Evolutionary conservation across 768 basidiomycete species (phyloP).

Genomic region (Trametes sanguinea): DNA sequence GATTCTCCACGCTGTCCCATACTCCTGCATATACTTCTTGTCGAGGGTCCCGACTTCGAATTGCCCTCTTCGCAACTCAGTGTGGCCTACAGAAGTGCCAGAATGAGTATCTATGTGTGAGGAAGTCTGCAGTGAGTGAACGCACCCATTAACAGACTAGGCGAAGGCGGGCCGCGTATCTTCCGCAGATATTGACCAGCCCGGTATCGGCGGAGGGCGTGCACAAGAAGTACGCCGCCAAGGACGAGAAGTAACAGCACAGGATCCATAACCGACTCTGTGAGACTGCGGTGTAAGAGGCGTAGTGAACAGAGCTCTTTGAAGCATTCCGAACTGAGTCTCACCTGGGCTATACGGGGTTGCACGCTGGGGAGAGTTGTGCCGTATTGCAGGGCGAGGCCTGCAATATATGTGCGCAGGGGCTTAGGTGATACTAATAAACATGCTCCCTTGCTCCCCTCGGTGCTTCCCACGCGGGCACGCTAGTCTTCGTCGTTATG

Average conservation of each 20-base stretch:
- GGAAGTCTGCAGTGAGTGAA: background rate
- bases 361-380: too few relatives aligned
- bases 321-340: too few relatives aligned
- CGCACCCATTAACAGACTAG: slow-evolving; percentile 23
- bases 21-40: slow-evolving; percentile 22
- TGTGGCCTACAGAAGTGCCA: background rate
- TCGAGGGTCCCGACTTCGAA: slow-evolving; percentile 27
- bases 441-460: too few relatives aligned
- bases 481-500: too few relatives aligned
- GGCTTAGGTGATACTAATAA: too few relatives aligned
- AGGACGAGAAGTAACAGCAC: slow-evolving; percentile 1
- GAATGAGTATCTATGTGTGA: too few relatives aligned
- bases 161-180: slow-evolving; percentile 24
- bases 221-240: slow-evolving; percentile 7
- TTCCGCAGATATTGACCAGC: slow-evolving; percentile 19
- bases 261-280: background rate
- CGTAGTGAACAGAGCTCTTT: too few relatives aligned
- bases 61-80: background rate
- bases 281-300: background rate
- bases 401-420: too few relatives aligned
- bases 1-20: slow-evolving; percentile 23
- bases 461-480: too few relatives aligned
- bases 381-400: too few relatives aligned
- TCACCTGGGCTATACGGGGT: too few relatives aligned
- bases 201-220: slow-evolving; percentile 16